Evolutionary conservation across 2,329 filamentous ascomycete genomes (phyloP), one percentile per base, ranked within the genome.

Genomic region (Alternaria arbusti): DNA sequence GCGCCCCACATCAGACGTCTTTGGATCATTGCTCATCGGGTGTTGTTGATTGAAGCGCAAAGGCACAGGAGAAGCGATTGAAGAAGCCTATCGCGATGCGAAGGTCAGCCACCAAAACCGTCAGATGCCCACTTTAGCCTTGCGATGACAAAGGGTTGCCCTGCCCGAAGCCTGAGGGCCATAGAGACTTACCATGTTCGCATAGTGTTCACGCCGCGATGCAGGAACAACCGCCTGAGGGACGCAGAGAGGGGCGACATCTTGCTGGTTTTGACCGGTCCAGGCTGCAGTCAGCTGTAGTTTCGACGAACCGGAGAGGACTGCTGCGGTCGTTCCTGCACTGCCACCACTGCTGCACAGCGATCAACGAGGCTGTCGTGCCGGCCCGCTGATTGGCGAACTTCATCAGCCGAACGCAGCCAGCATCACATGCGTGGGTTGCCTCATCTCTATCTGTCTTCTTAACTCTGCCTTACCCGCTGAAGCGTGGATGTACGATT

Each of bases 41-140:
- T 25, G 60, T n/a, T 30, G 56, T 12, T 59, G 47, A 30, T 52
- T 43, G 59, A 62, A 67, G 45, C 56, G 65, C 40, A 67, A 64
- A 28, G 73, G 68, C 3, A 65, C 46, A 9, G 71, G 73, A 51
- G 70, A 64, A 36, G 67, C 67, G 68, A 75, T 68, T 43, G 68
- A 63, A 63, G 71, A 67, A 64, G 71, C 64, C 74, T 76, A 9
- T 44, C 26, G 40, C 45, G 47, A 57, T 13, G 44, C 43, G 7
- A 4, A 12, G 20, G 43, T 68, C 59, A 69, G 69, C 57, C n/a
- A 50, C 57, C 30, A n/a, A 28, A 17, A 10, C n/a, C 44, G 13
- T 17, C 12, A 9, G 3, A 17, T 25, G 17, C 45, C 12, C 5
- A 47, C 12, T 51, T 51, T 36, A 69, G 68, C 65, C 65, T 68